phyloP scores from a whole-genome alignment of 2,329 filamentous ascomycete genomes.

The Pseudonectria foliicola region DNA sequence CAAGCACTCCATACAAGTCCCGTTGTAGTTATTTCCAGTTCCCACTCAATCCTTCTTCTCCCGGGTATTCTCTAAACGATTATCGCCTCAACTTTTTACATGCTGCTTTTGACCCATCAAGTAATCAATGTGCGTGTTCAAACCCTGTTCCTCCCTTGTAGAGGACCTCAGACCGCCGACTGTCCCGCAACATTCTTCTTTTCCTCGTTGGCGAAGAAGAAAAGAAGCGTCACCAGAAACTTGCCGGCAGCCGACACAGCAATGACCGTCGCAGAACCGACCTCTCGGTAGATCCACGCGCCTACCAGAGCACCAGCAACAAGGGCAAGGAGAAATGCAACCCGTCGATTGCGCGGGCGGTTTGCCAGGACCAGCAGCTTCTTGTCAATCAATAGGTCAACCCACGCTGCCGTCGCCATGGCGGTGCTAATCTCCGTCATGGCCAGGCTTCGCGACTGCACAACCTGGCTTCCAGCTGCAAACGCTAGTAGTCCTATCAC shows the following conservation, averaged over 20 bases:
- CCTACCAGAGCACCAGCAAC: slow-evolving; percentile 43
- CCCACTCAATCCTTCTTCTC: no score
- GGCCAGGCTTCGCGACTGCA: slow-evolving; percentile 44
- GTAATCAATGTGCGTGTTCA: no score
- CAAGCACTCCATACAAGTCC: no score
- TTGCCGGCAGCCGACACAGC: slow-evolving; percentile 20
- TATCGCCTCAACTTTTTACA: no score
- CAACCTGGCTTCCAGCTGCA: slow-evolving; percentile 52
- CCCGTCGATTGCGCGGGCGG: slow-evolving; percentile 40
- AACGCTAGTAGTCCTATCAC: slow-evolving; percentile 47
- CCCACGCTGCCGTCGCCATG: slow-evolving; percentile 57
- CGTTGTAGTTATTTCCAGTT: no score
- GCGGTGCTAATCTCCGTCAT: slow-evolving; percentile 58
- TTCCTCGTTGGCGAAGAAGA: slow-evolving; percentile 12
- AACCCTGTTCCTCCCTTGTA: no score
- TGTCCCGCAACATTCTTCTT: slow-evolving; percentile 3
- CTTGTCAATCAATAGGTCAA: slow-evolving; percentile 52
- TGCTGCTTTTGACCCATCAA: no score
- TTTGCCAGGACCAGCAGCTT: slow-evolving; percentile 40
- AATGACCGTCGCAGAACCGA: slow-evolving; percentile 17
- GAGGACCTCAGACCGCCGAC: slow-evolving; percentile 4
- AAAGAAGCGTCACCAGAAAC: slow-evolving; percentile 15
- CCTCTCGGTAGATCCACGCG: slow-evolving; percentile 35
- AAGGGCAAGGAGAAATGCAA: slow-evolving; percentile 42
- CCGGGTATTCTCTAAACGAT: no score